Evolutionary conservation across 169 alveolate genomes (phyloP), one percentile per base, ranked within the genome.

Genomic region (Theileria luwenshuni): DNA sequence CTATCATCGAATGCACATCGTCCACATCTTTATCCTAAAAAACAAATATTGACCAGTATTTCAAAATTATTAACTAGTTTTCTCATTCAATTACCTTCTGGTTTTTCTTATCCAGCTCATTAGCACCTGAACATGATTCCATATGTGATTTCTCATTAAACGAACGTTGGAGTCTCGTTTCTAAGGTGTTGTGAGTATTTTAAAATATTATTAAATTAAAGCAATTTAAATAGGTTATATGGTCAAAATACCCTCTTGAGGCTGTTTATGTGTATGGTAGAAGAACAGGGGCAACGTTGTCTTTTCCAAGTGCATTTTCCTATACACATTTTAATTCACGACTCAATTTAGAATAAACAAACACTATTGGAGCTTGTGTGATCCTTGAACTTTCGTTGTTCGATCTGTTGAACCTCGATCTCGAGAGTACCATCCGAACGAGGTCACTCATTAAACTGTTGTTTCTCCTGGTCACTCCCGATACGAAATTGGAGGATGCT

Each of bases 341-440:
- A 21, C 17, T 10, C 21, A 17, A 19, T 17, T 17, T 63, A 45
- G 7, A 0, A 3, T 19, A 3, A 2, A 64, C 76, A 10, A 54
- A 76, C 86, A 81, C 64, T 59, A 74, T 32, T 8, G 89, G 89
- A 43, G 89, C 64, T 56, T 81, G 89, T 0, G 89, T 81, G 59
- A 74, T 81, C 1, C 89, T 54, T 1, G 89, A 43, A 15, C 74
- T 28, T 21, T 81, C 89, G 12, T 54, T 49, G 42, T 81, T 67
- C 3, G 74, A 48, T 13, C 49, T 27, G n/a, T 61, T 58, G 75
- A 60, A 74, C 23, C 27, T 72, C 28, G 87, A 51, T n/a, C 77
- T 47, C 19, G 72, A 25, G 32, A 68, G 23, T 27, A 71, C 74
- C 19, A 42, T 38, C 17, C 87, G 49, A 25, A 79, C 76, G 51